These are phyloP conservation scores for Fraxinus velutina DNA, from an alignment of 305 asterid genomes.

Conservation along the genomic window DNA sequence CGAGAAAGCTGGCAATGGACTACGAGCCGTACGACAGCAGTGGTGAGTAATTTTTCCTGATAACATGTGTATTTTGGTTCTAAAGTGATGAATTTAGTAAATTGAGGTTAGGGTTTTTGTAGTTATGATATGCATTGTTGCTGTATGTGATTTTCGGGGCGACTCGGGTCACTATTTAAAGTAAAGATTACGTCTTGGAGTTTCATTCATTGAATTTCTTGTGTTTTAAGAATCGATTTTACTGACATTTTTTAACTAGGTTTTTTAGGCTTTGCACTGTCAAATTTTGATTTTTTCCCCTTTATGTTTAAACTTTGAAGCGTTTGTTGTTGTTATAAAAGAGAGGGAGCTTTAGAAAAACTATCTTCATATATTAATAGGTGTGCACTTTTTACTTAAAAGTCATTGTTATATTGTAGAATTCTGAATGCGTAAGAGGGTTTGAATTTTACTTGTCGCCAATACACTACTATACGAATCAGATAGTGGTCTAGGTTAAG, in stretches of 20 bases:
- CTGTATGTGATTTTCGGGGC: constrained; percentile 6
- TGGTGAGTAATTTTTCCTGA: constrained; percentile 37
- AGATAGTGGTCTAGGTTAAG: not conserved
- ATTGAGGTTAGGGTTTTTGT: constrained; percentile 25
- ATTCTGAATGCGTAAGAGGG: not conserved
- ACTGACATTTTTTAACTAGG: constrained; percentile 2
- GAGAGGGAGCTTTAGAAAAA: not conserved
- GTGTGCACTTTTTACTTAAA: not conserved
- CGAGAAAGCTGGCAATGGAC: constrained; percentile 46
- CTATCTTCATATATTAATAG: not conserved
- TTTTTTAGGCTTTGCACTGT: not conserved
- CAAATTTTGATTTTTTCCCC: not conserved
- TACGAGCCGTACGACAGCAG: constrained; percentile 61
- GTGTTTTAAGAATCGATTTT: not conserved
- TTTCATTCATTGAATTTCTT: not conserved
- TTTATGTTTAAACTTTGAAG: not conserved
- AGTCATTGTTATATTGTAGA: not conserved
- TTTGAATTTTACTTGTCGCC: not conserved
- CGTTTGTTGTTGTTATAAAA: not conserved
- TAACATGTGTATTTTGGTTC: not conserved
- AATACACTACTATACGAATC: not conserved
- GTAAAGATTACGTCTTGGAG: constrained; percentile 4
- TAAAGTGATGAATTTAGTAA: constrained; percentile 11
- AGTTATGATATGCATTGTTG: constrained; percentile 29
- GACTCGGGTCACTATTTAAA: not conserved